Evolutionary conservation across 352 stramenopile species (phyloP), one percentile per base, ranked within the genome.

Genomic region (Phytophthora litchii): DNA sequence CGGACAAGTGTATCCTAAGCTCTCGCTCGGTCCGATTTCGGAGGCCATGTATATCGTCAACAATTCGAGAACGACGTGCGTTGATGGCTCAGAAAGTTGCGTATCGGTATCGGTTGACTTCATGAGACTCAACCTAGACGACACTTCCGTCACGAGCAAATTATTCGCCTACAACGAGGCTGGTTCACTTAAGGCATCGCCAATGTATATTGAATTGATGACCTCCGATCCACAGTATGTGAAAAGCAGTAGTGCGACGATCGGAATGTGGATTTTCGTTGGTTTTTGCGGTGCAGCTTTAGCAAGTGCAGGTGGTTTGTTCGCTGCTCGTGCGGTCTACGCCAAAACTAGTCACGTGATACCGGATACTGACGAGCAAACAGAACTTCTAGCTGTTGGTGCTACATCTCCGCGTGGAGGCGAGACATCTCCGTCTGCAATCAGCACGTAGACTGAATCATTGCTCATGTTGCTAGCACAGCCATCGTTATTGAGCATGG

Each of bases 221-320:
- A 74, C 60, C 2, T 40, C 42, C 3, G 68, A 76, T 44, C 60
- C 54, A 3, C 73, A 83, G 50, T 81, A 81, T 53, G 64, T 70
- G 1, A 31, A 63, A 20, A 78, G 54, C 53, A 45, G 80, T 14
- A 72, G 64, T 14, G 59, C 77, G 37, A 84, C 64, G 25, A 41
- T 89, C n/a, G 72, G 67, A 5, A 69, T 91, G 42, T 91, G 79
- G 75, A 53, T 83, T 25, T 91, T 87, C 42, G 64, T 91, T 6
- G 68, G 72, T 16, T 78, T 89, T 50, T 87, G 79, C 25, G 56
- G 43, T 1, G 58, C 60, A n/a, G 74, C 73, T 20, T 37, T 83
- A 12, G 60, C 38, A 9, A 61, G 56, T 17, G 64, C 67, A 17
- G 66, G 32, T 1, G 29, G 17, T 21, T 51, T 89, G 21, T 79